Conservation (phyloP, 2,329 filamentous ascomycete species). For the Colletotrichum sp. region DNA sequence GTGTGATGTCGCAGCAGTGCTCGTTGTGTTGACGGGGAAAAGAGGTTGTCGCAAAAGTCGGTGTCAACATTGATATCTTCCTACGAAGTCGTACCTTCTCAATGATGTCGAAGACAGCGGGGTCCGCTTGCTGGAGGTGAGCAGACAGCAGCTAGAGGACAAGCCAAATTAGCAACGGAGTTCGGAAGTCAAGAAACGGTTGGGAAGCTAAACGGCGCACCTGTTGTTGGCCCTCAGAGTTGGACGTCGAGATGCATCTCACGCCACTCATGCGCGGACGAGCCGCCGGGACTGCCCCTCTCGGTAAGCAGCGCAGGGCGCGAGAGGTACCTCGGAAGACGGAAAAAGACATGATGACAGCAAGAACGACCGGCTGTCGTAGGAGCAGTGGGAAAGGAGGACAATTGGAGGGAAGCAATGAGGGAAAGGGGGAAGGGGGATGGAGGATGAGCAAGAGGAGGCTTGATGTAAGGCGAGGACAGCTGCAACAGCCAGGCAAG, state of each 20-base stretch:
- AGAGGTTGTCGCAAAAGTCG: neutral
- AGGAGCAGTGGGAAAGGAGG: neutral
- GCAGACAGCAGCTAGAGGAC: slow-evolving; percentile 73
- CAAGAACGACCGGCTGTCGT: neutral
- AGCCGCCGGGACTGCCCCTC: slow-evolving; percentile 26
- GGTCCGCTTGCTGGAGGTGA: slow-evolving; percentile 83
- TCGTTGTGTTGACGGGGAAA: neutral
- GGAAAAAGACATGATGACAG: slow-evolving; percentile 49
- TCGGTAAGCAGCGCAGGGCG: slow-evolving; percentile 47
- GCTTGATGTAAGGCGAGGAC: neutral
- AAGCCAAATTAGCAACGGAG: neutral
- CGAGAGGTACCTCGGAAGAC: slow-evolving; percentile 53
- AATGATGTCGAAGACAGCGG: slow-evolving; percentile 85
- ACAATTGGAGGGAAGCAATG: neutral
- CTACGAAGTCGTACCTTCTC: slow-evolving; percentile 69
- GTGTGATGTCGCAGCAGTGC: neutral
- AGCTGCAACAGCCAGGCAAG: neutral
- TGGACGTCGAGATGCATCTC: slow-evolving; percentile 49
- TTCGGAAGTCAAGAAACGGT: neutral
- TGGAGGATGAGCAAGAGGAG: neutral
- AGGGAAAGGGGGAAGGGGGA: neutral
- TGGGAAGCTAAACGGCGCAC: slow-evolving; percentile 39
- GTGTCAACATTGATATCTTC: neutral
- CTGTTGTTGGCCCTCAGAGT: slow-evolving; percentile 63
- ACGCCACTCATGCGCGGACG: slow-evolving; percentile 18